These are phyloP conservation scores for Epichloe coenophiala DNA, from an alignment of 2,329 filamentous ascomycete genomes.

Conservation along the genomic window DNA sequence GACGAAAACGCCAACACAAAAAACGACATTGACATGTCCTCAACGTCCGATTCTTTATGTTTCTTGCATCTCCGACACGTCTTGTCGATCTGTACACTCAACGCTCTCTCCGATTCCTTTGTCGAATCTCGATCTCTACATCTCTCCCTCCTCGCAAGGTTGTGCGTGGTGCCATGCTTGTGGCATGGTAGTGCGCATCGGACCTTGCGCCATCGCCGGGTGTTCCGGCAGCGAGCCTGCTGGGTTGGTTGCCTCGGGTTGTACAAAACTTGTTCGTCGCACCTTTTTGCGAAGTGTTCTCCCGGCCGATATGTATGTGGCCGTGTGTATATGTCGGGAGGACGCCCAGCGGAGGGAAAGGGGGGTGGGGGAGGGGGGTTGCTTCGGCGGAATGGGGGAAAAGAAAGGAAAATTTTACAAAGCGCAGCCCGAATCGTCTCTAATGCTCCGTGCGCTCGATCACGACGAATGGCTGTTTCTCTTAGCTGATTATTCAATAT, in stretches of 20 bases:
- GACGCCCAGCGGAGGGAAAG: background rate
- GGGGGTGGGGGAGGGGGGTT: no score
- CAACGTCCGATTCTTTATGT: slow-evolving; percentile 1
- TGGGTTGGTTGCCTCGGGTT: slow-evolving; percentile 16
- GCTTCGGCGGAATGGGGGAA: slow-evolving; percentile 5
- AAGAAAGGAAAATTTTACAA: background rate
- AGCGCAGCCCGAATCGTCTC: slow-evolving; percentile 15
- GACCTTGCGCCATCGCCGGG: slow-evolving; percentile 14
- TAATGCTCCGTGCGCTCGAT: slow-evolving; percentile 26
- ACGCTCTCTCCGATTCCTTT: slow-evolving; percentile 11
- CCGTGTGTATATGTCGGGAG: slow-evolving; percentile 5
- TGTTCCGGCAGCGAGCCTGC: slow-evolving; percentile 14
- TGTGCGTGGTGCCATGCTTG: background rate
- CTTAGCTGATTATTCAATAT: slow-evolving; percentile 19
- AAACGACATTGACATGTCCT: slow-evolving; percentile 1
- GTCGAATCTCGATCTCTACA: slow-evolving; percentile 14
- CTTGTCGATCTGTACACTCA: slow-evolving; percentile 7
- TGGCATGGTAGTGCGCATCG: background rate
- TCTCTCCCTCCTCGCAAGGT: slow-evolving; percentile 12
- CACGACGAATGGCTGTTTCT: slow-evolving; percentile 29
- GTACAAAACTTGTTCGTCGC: slow-evolving; percentile 4
- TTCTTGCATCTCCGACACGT: slow-evolving; percentile 5
- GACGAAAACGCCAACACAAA: background rate
- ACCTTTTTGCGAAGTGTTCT: slow-evolving; percentile 4
- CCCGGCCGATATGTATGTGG: slow-evolving; percentile 3